These are phyloP conservation scores for Yarrowia galli DNA, from an alignment of 1,139 yeast species.

Conservation along the genomic window DNA sequence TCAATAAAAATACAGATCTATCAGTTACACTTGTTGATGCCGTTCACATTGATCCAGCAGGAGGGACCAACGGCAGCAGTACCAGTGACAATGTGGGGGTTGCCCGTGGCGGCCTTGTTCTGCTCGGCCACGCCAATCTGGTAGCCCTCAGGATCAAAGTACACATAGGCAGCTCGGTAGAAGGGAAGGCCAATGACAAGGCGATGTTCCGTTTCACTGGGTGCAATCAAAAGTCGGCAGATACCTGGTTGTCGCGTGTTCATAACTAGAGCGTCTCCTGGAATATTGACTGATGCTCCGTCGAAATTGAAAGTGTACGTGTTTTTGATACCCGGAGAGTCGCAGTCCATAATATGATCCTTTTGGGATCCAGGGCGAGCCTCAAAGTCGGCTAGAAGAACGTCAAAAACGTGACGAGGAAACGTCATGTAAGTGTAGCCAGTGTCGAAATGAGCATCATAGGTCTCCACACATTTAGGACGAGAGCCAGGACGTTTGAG, in stretches of 20 bases:
- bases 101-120: not conserved
- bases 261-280: not conserved
- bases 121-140: constrained; percentile 14
- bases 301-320: constrained; percentile 6
- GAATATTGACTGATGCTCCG: not conserved
- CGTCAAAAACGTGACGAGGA: constrained; percentile 1
- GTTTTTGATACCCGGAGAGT: not conserved
- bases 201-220: not conserved
- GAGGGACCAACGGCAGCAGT: not conserved
- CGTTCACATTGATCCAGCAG: constrained; percentile 10
- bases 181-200: constrained; percentile 23
- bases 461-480: constrained; percentile 18
- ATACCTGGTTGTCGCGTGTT: not conserved
- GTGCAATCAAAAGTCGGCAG: not conserved
- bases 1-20: not conserved
- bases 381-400: not conserved
- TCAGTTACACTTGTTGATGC: not conserved
- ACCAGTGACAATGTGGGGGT: not conserved
- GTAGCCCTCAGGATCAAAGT: constrained; percentile 24
- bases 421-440: not conserved
- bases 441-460: not conserved
- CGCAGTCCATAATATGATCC: not conserved
- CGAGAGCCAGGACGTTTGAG: constrained; percentile 15
- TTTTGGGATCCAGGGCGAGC: not conserved
- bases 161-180: constrained; percentile 14